Conservation (phyloP, 805 yeast species). For the Teunomyces gatunensis region DNA sequence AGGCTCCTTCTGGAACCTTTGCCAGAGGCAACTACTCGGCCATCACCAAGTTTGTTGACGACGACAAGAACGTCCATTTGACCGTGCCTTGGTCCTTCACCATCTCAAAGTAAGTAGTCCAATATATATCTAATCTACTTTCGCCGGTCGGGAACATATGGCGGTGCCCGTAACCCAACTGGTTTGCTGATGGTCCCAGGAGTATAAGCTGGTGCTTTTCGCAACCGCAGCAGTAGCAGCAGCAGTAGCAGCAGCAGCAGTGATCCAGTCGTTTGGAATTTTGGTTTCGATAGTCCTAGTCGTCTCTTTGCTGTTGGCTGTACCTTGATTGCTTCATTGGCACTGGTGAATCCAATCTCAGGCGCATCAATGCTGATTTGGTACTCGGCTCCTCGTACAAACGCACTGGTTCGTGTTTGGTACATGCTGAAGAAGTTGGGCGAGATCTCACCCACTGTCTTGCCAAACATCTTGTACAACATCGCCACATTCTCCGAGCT, state of each 20-base stretch:
- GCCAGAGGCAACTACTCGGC: conserved; percentile 88
- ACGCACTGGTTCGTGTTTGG: not conserved
- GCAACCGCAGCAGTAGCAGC: no score
- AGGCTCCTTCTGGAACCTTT: conserved; percentile 87
- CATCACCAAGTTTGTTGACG: conserved; percentile 78
- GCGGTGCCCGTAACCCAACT: conserved; percentile 26
- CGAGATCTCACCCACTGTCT: not conserved
- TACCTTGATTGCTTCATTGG: not conserved
- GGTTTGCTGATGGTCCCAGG: not conserved
- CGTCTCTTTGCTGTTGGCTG: not conserved
- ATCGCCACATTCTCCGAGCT: conserved; percentile 11
- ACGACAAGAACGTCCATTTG: conserved; percentile 73
- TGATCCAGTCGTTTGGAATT: not conserved
- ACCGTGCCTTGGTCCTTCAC: conserved; percentile 83
- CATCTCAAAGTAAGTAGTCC: conserved; percentile 54
- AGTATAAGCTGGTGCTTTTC: not conserved
- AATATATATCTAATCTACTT: conserved; percentile 4
- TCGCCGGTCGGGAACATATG: conserved; percentile 29
- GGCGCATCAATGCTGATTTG: not conserved
- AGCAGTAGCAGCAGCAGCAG: no score
- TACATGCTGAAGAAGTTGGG: not conserved
- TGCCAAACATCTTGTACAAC: conserved; percentile 17
- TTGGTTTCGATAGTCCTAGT: not conserved
- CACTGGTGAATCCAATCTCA: not conserved
- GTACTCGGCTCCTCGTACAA: not conserved